phyloP scores from a whole-genome alignment of 306 rosid genomes.

The Hippophae tibetana region DNA sequence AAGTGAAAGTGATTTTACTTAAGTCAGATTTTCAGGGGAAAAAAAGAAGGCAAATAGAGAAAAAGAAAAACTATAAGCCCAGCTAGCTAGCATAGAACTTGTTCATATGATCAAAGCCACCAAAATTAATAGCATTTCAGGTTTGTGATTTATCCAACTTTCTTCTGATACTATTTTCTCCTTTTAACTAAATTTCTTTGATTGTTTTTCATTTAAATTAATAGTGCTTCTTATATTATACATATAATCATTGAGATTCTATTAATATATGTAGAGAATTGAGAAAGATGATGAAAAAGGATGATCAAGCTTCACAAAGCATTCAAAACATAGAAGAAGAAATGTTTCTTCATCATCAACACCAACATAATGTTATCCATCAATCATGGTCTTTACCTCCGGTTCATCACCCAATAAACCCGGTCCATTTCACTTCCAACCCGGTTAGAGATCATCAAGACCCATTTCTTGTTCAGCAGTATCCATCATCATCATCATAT shows the following conservation, averaged over 20 bases:
- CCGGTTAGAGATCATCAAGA: constrained; percentile 31
- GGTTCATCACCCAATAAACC: constrained; percentile 42
- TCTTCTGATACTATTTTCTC: no score
- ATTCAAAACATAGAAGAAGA: constrained; percentile 56
- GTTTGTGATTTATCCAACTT: no score
- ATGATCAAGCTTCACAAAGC: constrained; percentile 47
- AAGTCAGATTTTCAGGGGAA: no score
- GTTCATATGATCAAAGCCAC: no score
- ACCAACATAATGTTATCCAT: constrained; percentile 25
- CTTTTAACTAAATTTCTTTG: no score
- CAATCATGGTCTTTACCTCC: constrained; percentile 62
- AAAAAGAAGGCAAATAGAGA: no score
- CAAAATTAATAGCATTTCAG: no score
- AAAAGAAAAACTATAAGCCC: no score
- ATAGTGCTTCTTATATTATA: no score
- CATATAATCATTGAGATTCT: no score
- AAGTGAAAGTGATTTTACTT: constrained; percentile 27
- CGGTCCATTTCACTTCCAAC: constrained; percentile 23
- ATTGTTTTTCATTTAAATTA: no score
- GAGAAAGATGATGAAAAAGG: constrained; percentile 50
- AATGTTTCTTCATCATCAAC: constrained; percentile 48
- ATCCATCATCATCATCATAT: constrained; percentile 31
- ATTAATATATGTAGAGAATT: background rate
- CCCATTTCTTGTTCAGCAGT: constrained; percentile 34
- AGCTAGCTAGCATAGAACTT: no score